Evolutionary conservation across 306 rosid species (phyloP), one percentile per base, ranked within the genome.

Genomic region (Dalbergia cochinchinensis): DNA sequence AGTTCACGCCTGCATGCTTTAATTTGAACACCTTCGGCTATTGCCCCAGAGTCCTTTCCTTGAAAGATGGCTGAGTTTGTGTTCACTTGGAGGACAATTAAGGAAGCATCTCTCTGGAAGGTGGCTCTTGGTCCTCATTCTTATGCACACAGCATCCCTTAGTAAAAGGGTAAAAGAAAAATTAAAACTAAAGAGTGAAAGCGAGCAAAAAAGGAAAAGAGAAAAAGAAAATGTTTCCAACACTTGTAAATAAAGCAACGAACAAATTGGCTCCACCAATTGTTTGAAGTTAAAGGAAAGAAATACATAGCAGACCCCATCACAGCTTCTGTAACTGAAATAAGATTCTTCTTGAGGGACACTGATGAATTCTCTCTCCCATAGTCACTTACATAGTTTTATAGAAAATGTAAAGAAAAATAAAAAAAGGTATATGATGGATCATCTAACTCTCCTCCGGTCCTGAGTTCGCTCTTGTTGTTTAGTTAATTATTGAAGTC

Each of bases 1-100:
- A 19, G 71, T 63, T 64, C 83, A 63, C 74, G 73, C 82, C 22
- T 76, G 51, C 65, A 16, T 45, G 42, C 74, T 77, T 80, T 80
- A 68, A 76, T 77, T 80, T 80, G 72, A 76, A 82, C 71, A 35
- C 65, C 80, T 80, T 83, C 76, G 77, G 45, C 78, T 42, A 68
- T 51, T 64, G 72, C 71, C 73, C 69, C 20, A 33, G 51, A 59
- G 73, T 59, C 37, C 65, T 81, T 83, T 78, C 69, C 82, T 65
- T 78, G n/a, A 86, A 86, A 79, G 79, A 85, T 73, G 60, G 55
- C 47, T 72, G 79, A 6, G 48, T 7, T 37, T 8, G 48, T 42
- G 26, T 67, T 81, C 63, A 50, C 75, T 74, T 60, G 37, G 63
- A 68, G 71, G 83, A n/a, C 69, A 76, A 82, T 26, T 26, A 26